Evolutionary conservation across 352 stramenopile species (phyloP).

Genomic region (Globisporangium iwayamae): DNA sequence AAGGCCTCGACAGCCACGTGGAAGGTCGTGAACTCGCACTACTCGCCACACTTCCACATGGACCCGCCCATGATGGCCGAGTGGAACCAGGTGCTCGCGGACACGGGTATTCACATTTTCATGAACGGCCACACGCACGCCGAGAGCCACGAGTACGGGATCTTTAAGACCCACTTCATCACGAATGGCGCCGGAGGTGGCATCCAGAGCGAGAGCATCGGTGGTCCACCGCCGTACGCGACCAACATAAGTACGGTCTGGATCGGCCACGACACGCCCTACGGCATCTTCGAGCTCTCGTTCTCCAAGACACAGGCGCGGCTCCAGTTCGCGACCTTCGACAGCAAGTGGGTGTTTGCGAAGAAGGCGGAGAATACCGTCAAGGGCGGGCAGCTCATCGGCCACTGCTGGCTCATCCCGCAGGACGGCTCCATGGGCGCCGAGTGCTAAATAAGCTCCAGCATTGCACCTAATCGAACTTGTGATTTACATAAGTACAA

Average conservation of each 20-base stretch:
- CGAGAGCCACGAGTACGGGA: conserved; percentile 63
- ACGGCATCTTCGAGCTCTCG: conserved; percentile 72
- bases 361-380: conserved; percentile 32
- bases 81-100: conserved; percentile 51
- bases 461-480: too few relatives aligned
- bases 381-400: conserved; percentile 40
- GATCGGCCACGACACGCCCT: conserved; percentile 51
- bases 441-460: conserved; percentile 19
- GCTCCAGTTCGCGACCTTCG: conserved; percentile 67
- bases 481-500: too few relatives aligned
- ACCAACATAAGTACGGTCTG: conserved; percentile 46
- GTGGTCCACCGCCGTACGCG: conserved; percentile 40
- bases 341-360: conserved; percentile 58
- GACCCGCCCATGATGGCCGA: conserved; percentile 58
- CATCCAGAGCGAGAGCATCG: conserved; percentile 74
- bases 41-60: conserved; percentile 76
- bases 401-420: conserved; percentile 71
- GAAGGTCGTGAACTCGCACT: conserved; percentile 78
- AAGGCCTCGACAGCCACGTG: conserved; percentile 53
- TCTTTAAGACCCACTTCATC: conserved; percentile 73
- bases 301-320: conserved; percentile 54
- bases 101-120: conserved; percentile 47
- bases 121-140: conserved; percentile 78
- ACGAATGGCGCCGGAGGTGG: conserved; percentile 68
- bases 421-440: conserved; percentile 50